Evolutionary conservation across 2,329 filamentous ascomycete species (phyloP), one percentile per base, ranked within the genome.

Genomic region (Ceratocystis eucalypticola): DNA sequence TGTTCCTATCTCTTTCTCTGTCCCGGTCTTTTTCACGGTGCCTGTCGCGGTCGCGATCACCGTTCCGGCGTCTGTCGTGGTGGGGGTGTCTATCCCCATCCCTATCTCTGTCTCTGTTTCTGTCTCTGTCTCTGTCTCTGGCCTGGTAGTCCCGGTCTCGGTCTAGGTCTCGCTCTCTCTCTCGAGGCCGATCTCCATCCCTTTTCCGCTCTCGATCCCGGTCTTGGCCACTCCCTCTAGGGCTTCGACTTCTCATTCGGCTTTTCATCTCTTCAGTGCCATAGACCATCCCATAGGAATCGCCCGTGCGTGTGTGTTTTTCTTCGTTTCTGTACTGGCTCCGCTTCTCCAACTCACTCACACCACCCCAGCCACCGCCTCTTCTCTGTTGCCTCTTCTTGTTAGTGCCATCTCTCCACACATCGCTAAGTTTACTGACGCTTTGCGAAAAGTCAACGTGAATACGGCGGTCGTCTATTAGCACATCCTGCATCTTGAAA

Each of bases 391-490:
- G 77, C 61, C 93, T 83, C 77, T 96, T 96, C 50, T 82, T 83
- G 72, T 96, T 96, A 22, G 92, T 91, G 53, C 87, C 87, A 68
- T 85, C 88, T 69, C 94, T 84, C 94, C 94, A 99, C 17, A 87
- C 86, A 69, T 96, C 90, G 59, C 91, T 94, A 6, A 99, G 78
- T 73, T 91, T 93, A 69, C 86, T 84, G 69, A 92, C 94, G 74
- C 91, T 96, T 77, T 99, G 94, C 10, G 92, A 96, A 76, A 99
- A 99, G 77, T 99, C 94, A 66, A 99, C 94, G 73, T 99, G 94
- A 69, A 99, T 99, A 53, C 94, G 87, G 70, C 96, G 89, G 72
- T 99, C 94, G 72, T 99, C 94, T 70, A 99, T 97, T 66, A 99
- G 78, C 1, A 97, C 93, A 1, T 88, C 91, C 75, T 99, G 91